Base-by-base conservation (phyloP, 2,329 filamentous ascomycete genomes). In the Xylaria sp. region DNA sequence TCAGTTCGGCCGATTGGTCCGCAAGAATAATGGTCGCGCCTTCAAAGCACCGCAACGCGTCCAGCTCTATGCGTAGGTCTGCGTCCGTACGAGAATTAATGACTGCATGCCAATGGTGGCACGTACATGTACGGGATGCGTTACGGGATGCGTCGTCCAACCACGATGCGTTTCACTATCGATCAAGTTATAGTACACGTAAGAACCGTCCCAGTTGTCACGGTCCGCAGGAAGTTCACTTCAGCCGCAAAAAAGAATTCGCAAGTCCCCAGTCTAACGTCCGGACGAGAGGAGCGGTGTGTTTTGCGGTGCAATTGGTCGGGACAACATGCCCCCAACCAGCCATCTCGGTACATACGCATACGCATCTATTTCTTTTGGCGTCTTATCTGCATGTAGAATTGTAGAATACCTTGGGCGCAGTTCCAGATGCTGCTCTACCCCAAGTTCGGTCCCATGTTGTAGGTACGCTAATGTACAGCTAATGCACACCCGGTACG, bases 221-320 rank as follows among this genome's bases (percentile, higher is more conserved):
- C 10, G 44, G 56, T 36, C 50, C 36, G 25, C 33, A 13, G 33
- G 49, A 38, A 27, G 50, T n/a, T 54, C n/a, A 36, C 36, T 38
- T 11, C 49, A 51, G 39, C 59, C 49, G 39, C 49, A 61, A 3
- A 54, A 51, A 25, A 61, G 44, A 58, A 64, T 53, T 22, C 61
- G 33, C 51, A 63, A 33, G 25, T 57, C 53, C 51, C 61, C 49
- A 45, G 58, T 44, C 38, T 29, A 55, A 29, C 39, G 27, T 57
- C 54, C 54, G 54, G 54, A 44, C 22, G 54, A 31, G 25, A 39
- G 22, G 1, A 42, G 36, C 36, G 15, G 36, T 17, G 36, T 2
- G 36, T 3, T n/a, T n/a, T 33, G 20, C 36, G 20, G 53, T 15
- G 29, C 3, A 42, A 7, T 33, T 58, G 31, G 27, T 9, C 25